phyloP scores from a whole-genome alignment of 202 grass and related monocot species.

The Cymbopogon flexuosus region DNA sequence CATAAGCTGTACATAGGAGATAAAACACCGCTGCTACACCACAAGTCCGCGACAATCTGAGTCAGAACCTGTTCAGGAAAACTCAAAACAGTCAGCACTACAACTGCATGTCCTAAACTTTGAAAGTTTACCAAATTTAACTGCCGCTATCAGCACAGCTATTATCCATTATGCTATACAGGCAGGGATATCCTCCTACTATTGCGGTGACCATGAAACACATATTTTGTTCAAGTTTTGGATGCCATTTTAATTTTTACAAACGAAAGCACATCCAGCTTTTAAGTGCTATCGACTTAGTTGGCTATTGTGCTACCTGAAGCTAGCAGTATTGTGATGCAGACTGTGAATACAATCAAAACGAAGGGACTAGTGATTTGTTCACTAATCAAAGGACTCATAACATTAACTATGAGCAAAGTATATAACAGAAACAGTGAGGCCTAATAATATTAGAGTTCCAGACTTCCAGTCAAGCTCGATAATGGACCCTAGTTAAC shows the following conservation, averaged over 20 bases:
- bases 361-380: neutral
- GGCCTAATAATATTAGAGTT: neutral
- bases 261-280: neutral
- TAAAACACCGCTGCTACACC: conserved; percentile 13
- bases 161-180: neutral
- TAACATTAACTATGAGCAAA: neutral
- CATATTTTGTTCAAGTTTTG: neutral
- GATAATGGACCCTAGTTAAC: neutral
- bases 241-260: neutral
- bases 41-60: neutral
- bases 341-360: neutral
- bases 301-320: neutral
- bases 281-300: neutral
- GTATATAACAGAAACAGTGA: neutral
- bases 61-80: conserved; percentile 36
- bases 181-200: neutral
- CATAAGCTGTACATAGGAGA: conserved; percentile 44
- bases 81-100: conserved; percentile 20
- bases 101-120: neutral
- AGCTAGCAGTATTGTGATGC: neutral
- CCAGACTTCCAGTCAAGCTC: neutral
- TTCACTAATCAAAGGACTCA: conserved; percentile 1
- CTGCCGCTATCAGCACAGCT: neutral
- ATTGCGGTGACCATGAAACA: neutral
- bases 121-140: neutral